These are phyloP conservation scores for Phyllosticta citrichinensis DNA, from an alignment of 2,329 filamentous ascomycete genomes.

Conservation along the genomic window DNA sequence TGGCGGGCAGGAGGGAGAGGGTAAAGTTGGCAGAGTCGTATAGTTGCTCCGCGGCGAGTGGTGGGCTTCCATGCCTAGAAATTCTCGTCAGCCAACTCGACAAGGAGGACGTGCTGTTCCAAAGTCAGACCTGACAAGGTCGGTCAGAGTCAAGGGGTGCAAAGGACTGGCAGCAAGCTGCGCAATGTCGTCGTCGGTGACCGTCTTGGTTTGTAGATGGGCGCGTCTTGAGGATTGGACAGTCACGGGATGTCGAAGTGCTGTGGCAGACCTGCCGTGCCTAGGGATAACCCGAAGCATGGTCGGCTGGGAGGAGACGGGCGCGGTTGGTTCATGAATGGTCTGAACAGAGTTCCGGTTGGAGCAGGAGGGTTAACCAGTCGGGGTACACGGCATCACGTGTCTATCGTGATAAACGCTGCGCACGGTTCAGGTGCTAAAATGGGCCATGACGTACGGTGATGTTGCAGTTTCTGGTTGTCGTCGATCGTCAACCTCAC, in stretches of 20 bases:
- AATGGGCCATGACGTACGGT: not conserved
- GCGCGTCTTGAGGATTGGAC: not conserved
- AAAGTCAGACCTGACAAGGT: constrained; percentile 66
- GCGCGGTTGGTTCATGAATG: not conserved
- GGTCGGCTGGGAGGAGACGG: not conserved
- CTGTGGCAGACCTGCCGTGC: not conserved
- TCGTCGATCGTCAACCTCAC: not conserved
- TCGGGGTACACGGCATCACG: not conserved
- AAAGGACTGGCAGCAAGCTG: constrained; percentile 67
- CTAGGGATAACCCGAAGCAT: not conserved
- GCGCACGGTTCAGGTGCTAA: not conserved
- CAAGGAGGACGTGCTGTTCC: not conserved
- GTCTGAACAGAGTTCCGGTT: not conserved
- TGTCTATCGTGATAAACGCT: not conserved
- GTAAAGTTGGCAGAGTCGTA: constrained; percentile 93
- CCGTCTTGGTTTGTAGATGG: constrained; percentile 30
- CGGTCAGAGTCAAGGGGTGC: constrained; percentile 73
- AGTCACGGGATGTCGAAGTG: not conserved
- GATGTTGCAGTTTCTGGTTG: not conserved
- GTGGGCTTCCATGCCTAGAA: constrained; percentile 64
- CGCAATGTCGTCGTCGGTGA: constrained; percentile 64
- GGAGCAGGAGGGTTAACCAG: not conserved
- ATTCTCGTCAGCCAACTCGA: not conserved
- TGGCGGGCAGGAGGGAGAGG: constrained; percentile 79
- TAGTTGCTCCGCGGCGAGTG: constrained; percentile 68